A percentile compares a stretch with the other conserved stretches of the same genome.
Evolutionary conservation across 169 alveolate genomes (phyloP).

Genomic region (Plasmodium vivax): DNA sequence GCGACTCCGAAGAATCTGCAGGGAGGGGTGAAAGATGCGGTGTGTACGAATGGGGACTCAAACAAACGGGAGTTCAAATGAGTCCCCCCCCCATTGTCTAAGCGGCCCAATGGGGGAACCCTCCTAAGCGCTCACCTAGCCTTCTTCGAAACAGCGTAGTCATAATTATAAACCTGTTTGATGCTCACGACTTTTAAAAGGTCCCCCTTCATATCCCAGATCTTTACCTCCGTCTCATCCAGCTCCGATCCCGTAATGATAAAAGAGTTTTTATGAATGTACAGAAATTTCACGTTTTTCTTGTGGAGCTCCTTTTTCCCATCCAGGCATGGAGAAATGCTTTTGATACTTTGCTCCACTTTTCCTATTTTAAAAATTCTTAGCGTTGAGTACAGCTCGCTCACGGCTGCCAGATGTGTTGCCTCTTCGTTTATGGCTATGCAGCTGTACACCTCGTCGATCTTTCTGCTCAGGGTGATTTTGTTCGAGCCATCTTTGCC

Average conservation of each 20-base stretch:
- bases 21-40: neutral
- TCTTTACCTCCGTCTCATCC: slow-evolving; percentile 37
- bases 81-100: neutral
- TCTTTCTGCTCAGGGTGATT: neutral
- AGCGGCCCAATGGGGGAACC: neutral
- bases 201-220: slow-evolving; percentile 38
- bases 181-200: slow-evolving; percentile 16
- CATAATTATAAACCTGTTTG: slow-evolving; percentile 26
- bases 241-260: slow-evolving; percentile 31
- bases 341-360: slow-evolving; percentile 5
- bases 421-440: slow-evolving; percentile 36
- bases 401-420: slow-evolving; percentile 3
- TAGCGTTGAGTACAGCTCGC: slow-evolving; percentile 13
- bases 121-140: neutral
- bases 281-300: slow-evolving; percentile 15
- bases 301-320: slow-evolving; percentile 26
- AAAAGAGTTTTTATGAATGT: slow-evolving; percentile 19
- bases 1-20: slow-evolving; percentile 32
- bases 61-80: neutral
- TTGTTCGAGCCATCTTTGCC: slow-evolving; percentile 5
- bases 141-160: slow-evolving; percentile 15
- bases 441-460: slow-evolving; percentile 33
- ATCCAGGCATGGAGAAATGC: neutral
- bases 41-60: neutral
- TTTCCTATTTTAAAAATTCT: slow-evolving; percentile 21